These are phyloP conservation scores for Chondrus crispus DNA, from an alignment of 23 red algal genomes.

Conservation along the genomic window DNA sequence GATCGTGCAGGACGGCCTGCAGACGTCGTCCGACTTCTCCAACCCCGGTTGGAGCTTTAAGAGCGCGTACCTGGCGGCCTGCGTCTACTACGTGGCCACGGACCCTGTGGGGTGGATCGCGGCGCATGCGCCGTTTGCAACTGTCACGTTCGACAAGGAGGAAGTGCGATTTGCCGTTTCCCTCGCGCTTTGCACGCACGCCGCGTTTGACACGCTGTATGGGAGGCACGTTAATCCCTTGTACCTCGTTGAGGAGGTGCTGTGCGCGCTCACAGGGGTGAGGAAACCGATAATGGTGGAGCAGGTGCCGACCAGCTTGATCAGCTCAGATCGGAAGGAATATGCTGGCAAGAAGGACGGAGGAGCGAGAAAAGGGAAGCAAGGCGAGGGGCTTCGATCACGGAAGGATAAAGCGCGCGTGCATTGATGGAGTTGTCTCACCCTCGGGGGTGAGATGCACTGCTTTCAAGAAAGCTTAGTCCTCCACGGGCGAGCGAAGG, in stretches of 20 bases:
- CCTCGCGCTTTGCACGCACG: constrained; percentile 41
- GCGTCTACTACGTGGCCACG: constrained; percentile 56
- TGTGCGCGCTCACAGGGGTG: constrained; percentile 23
- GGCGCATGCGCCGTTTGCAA: background rate
- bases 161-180: constrained; percentile 35
- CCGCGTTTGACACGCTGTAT: constrained; percentile 36
- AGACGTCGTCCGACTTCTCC: constrained; percentile 51
- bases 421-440: no score
- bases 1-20: constrained; percentile 39
- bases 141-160: background rate
- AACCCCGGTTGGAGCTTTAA: constrained; percentile 73
- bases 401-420: no score
- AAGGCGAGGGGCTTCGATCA: no score
- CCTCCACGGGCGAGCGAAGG: no score
- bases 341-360: no score
- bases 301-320: background rate
- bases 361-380: no score
- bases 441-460: no score
- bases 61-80: constrained; percentile 61
- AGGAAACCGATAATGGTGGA: background rate
- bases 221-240: constrained; percentile 41
- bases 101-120: constrained; percentile 42
- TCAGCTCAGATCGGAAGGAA: no score
- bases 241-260: constrained; percentile 12
- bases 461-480: no score